A percentile compares a stretch with the other conserved stretches of the same genome.
Evolutionary conservation across 495 filamentous ascomycete genomes (phyloP).

Genomic region (Parathielavia hyrcaniae): DNA sequence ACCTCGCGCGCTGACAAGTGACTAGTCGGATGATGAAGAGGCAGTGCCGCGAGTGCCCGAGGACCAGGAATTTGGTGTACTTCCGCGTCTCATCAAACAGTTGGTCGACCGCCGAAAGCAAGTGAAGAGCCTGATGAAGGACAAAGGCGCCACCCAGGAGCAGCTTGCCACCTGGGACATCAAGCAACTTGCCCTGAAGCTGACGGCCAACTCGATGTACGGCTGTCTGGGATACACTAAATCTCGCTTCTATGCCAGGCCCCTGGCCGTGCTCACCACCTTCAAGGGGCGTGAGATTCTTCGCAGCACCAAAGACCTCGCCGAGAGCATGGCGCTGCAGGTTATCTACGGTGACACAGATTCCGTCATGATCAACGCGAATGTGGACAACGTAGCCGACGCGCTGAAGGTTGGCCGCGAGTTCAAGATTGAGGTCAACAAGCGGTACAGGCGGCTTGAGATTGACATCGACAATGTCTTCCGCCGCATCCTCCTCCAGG

Average conservation of each 20-base stretch:
- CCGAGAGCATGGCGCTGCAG: slow-evolving; percentile 76
- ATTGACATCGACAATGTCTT: slow-evolving; percentile 99
- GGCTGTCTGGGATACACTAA: slow-evolving; percentile 94
- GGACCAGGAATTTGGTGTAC: slow-evolving; percentile 67
- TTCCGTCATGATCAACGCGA: slow-evolving; percentile 99
- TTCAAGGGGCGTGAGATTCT: slow-evolving; percentile 98
- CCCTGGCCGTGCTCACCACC: slow-evolving; percentile 90
- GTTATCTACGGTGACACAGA: slow-evolving; percentile 99
- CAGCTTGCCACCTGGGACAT: slow-evolving; percentile 96
- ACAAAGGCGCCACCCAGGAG: slow-evolving; percentile 75
- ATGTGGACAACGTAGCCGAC: slow-evolving; percentile 86
- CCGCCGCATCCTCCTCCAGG: slow-evolving; percentile 83
- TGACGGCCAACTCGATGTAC: slow-evolving; percentile 99
- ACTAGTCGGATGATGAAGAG: slow-evolving; percentile 73
- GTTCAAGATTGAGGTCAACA: slow-evolving; percentile 68
- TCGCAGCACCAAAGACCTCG: slow-evolving; percentile 86
- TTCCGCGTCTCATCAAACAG: slow-evolving; percentile 83
- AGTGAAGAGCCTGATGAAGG: slow-evolving; percentile 96
- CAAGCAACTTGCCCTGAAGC: slow-evolving; percentile 90
- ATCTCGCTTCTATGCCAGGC: slow-evolving; percentile 93
- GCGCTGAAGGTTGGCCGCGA: slow-evolving; percentile 77
- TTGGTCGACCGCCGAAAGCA: slow-evolving; percentile 79
- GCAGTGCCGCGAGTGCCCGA: slow-evolving; percentile 62
- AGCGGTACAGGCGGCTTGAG: slow-evolving; percentile 80
- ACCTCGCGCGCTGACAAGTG: slow-evolving; percentile 21